A percentile compares a stretch with the other conserved stretches of the same genome.
Evolutionary conservation across 805 yeast species (phyloP).

Genomic region (Gaillardinia entomophila): DNA sequence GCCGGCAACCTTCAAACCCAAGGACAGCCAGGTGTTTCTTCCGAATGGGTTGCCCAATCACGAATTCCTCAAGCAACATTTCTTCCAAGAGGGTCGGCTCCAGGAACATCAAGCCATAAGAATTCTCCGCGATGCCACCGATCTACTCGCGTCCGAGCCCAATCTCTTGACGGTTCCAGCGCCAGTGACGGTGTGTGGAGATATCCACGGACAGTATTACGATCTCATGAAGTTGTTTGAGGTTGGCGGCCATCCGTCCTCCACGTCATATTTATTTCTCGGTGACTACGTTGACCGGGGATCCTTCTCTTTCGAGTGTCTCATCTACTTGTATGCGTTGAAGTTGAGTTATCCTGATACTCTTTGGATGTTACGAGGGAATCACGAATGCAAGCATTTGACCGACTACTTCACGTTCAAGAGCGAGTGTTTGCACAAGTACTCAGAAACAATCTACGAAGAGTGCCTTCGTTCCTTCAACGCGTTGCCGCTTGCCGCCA

Average conservation of each 20-base stretch:
- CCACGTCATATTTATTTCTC: conserved; percentile 73
- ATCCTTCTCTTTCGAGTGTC: conserved; percentile 77
- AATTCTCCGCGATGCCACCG: conserved; percentile 63
- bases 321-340: conserved; percentile 69
- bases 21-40: conserved; percentile 61
- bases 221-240: conserved; percentile 88
- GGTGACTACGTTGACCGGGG: conserved; percentile 98
- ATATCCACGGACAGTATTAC: conserved; percentile 92
- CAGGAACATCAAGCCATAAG: conserved; percentile 61
- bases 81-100: conserved; percentile 75
- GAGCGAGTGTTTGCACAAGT: conserved; percentile 84
- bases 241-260: conserved; percentile 82
- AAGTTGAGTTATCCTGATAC: conserved; percentile 71
- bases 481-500: conserved; percentile 84
- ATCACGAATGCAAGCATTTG: conserved; percentile 90
- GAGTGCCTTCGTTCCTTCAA: conserved; percentile 75
- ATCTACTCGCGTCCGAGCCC: conserved; percentile 62
- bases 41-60: conserved; percentile 66
- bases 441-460: conserved; percentile 58
- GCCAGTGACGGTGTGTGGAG: conserved; percentile 95
- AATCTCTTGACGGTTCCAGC: conserved; percentile 78
- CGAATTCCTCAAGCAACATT: conserved; percentile 66
- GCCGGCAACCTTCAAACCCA: conserved; percentile 61
- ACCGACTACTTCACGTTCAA: conserved; percentile 93
- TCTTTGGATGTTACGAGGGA: conserved; percentile 83